phyloP scores from a whole-genome alignment of 2,329 filamentous ascomycete genomes.

The Neocucurbitaria cava region DNA sequence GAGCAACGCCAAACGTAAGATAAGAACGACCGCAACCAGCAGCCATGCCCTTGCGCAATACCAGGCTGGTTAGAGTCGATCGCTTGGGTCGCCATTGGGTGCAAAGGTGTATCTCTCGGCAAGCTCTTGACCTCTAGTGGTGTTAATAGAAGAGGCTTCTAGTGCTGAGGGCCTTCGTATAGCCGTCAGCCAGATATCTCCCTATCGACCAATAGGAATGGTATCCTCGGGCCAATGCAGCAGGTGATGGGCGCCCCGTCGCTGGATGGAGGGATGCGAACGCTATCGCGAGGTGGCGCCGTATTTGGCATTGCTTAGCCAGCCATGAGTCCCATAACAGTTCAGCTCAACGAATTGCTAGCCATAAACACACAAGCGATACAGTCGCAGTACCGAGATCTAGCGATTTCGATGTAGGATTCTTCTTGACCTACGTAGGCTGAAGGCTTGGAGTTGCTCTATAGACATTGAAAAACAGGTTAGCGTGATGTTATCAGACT shows the following conservation, averaged over 20 bases:
- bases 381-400: background rate
- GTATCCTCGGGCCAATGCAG: background rate
- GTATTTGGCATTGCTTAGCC: constrained; percentile 12
- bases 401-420: background rate
- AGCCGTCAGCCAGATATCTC: constrained; percentile 6
- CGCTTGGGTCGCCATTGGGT: constrained; percentile 2
- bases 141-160: constrained; percentile 4
- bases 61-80: background rate
- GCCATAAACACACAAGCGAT: background rate
- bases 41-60: constrained; percentile 6
- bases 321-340: constrained; percentile 6
- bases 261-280: constrained; percentile 7
- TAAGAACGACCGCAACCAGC: background rate
- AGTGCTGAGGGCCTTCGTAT: constrained; percentile 8
- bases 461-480: background rate
- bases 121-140: background rate
- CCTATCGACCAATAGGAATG: constrained; percentile 6
- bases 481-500: background rate
- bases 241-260: constrained; percentile 13
- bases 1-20: background rate
- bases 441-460: background rate
- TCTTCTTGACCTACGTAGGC: background rate
- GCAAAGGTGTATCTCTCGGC: constrained; percentile 1
- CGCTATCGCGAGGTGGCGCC: constrained; percentile 15
- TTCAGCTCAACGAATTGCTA: constrained; percentile 4